Evolutionary conservation across 768 basidiomycete species (phyloP).

Genomic region (Suillus ampliporus): DNA sequence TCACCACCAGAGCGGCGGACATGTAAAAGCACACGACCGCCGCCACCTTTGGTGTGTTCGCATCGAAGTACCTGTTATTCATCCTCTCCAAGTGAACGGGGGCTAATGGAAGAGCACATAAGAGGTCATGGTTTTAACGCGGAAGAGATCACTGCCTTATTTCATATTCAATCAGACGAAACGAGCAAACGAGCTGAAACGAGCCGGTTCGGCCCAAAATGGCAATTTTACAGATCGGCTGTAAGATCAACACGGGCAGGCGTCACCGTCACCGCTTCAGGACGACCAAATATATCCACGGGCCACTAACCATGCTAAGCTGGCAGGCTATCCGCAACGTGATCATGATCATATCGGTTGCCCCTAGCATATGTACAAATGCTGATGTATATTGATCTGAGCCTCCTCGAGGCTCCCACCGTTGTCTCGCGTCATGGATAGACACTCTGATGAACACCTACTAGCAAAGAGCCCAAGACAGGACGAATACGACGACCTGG

Average conservation of each 20-base stretch:
- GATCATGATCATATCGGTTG: background rate
- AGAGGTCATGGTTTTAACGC: background rate
- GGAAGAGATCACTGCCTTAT: background rate
- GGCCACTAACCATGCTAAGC: too few relatives aligned
- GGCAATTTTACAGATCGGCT: slow-evolving; percentile 2
- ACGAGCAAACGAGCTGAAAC: too few relatives aligned
- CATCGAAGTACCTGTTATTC: slow-evolving; percentile 30
- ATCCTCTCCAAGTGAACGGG: slow-evolving; percentile 11
- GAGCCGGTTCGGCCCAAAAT: slow-evolving; percentile 7
- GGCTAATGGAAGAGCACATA: background rate
- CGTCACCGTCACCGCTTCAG: slow-evolving; percentile 2
- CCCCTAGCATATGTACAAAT: slow-evolving; percentile 6
- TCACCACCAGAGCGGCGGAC: slow-evolving; percentile 72
- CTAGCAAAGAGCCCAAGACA: background rate
- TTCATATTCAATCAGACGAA: background rate
- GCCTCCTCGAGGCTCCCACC: slow-evolving; percentile 3
- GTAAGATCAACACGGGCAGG: slow-evolving; percentile 8
- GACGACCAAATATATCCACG: background rate
- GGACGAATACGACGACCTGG: slow-evolving; percentile 7
- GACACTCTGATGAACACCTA: slow-evolving; percentile 13
- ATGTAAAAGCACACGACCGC: slow-evolving; percentile 83
- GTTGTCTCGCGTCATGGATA: slow-evolving; percentile 12
- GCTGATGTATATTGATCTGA: background rate
- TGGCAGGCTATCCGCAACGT: background rate
- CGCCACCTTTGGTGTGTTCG: slow-evolving; percentile 57